Evolutionary conservation across 768 basidiomycete genomes (phyloP), one percentile per base, ranked within the genome.

Genomic region (Fomitopsis serialis): DNA sequence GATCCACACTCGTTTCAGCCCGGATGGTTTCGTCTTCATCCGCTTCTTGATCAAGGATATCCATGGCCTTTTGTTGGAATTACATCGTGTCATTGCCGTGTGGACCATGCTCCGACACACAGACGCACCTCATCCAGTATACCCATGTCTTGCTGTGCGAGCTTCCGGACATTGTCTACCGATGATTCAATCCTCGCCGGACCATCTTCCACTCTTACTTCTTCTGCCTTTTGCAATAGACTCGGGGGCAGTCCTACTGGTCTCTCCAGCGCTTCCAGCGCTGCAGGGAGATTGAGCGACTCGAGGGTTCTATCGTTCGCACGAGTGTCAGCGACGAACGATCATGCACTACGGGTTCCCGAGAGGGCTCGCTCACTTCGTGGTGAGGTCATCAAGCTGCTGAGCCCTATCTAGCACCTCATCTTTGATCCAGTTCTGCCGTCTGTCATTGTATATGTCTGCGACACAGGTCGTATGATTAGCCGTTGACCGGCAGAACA

Each of bases 161-260:
- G 74, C 49, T 77, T 75, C 50, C 85, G 74, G 0, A 94, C 80
- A 61, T 92, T 85, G 48, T 85, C 82, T 35, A 97, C 74, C 29
- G 84, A 81, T 11, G 78, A 75, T 60, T 85, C 82, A 12, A 98
- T 84, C 25, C 81, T 78, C 3, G 77, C 72, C 0, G 85, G 82
- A 0, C 95, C 95, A 58, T 92, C 80, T 50, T 89, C 87, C 0
- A 79, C 69, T 37, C 89, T 79, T 1, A 98, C 82, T 66, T 96
- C 87, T 62, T 90, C 87, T 0, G 92, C 88, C 68, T 91, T 93
- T 49, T 79, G 82, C 47, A 98, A 68, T 22, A 98, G 70, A 57
- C 92, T 92, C 0, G 93, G 89, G 7, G 96, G 96, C 15, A 98
- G 75, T 17, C 93, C 92, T 22, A 92, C 79, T 1, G 90, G 90